phyloP scores from a whole-genome alignment of 2,329 filamentous ascomycete genomes.

The Colletotrichum sp. region DNA sequence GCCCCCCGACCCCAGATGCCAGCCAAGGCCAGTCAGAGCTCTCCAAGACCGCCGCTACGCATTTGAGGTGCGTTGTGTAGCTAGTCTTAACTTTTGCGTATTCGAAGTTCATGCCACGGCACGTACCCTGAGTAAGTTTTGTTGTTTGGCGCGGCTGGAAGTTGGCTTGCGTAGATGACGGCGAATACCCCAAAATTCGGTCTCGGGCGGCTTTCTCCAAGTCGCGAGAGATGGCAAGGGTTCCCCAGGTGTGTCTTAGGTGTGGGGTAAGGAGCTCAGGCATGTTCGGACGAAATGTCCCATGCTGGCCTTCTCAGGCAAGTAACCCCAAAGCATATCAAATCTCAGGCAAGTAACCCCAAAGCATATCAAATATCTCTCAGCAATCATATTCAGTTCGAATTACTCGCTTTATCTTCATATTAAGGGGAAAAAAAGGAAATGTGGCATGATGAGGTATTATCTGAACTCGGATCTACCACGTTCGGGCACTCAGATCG shows the following conservation, averaged over 20 bases:
- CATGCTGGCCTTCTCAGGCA: not conserved
- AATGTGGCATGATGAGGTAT: not conserved
- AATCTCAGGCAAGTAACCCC: not conserved
- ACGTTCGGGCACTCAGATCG: not conserved
- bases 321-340: not conserved
- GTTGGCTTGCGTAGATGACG: not conserved
- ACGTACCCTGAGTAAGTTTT: not conserved
- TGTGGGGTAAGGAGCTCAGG: not conserved
- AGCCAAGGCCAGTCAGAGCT: not conserved
- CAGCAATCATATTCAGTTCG: not conserved
- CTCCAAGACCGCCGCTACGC: constrained; percentile 13
- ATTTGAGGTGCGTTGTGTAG: not conserved
- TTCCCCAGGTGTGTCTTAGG: not conserved
- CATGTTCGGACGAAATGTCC: not conserved
- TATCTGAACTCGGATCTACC: not conserved
- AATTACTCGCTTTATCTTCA: not conserved
- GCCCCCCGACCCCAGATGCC: not conserved
- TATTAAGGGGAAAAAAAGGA: not conserved
- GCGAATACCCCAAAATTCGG: not conserved
- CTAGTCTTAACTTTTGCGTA: not conserved
- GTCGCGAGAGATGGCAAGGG: not conserved
- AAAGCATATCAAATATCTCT: not conserved
- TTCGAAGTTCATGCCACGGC: not conserved
- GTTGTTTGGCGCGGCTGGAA: not conserved
- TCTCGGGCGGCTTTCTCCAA: not conserved